Evolutionary conservation across 441 rosid species (phyloP).

Genomic region (Pelargonium australe): DNA sequence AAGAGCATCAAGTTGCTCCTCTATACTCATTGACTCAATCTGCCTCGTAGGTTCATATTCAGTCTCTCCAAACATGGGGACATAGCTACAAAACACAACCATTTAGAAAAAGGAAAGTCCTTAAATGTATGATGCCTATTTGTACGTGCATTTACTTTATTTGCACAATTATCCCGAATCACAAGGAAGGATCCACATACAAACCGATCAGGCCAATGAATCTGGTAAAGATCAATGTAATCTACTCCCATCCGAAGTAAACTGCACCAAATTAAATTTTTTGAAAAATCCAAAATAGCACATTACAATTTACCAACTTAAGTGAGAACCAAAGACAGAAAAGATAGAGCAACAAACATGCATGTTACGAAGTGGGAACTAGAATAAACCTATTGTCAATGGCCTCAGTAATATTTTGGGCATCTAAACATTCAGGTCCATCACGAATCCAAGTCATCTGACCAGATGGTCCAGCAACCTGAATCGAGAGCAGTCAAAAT

Average conservation of each 20-base stretch:
- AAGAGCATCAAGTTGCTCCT: slow-evolving; percentile 59
- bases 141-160: background rate
- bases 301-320: background rate
- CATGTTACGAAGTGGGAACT: background rate
- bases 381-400: slow-evolving; percentile 44
- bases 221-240: slow-evolving; percentile 58
- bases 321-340: background rate
- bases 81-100: slow-evolving; percentile 34
- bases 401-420: slow-evolving; percentile 42
- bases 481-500: slow-evolving; percentile 9
- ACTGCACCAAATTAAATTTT: slow-evolving; percentile 32
- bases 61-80: slow-evolving; percentile 62
- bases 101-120: slow-evolving; percentile 2
- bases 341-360: too few species aligned
- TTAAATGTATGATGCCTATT: too few species aligned
- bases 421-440: slow-evolving; percentile 52
- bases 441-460: slow-evolving; percentile 65
- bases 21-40: slow-evolving; percentile 37
- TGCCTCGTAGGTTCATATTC: slow-evolving; percentile 45
- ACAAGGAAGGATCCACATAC: slow-evolving; percentile 33
- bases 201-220: slow-evolving; percentile 79
- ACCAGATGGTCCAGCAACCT: slow-evolving; percentile 63
- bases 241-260: slow-evolving; percentile 40
- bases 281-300: slow-evolving; percentile 14
- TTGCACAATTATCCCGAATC: background rate